Base-by-base conservation (phyloP, 192 early-diverging fungal genomes). In the Phlyctochytrium bullatum region DNA sequence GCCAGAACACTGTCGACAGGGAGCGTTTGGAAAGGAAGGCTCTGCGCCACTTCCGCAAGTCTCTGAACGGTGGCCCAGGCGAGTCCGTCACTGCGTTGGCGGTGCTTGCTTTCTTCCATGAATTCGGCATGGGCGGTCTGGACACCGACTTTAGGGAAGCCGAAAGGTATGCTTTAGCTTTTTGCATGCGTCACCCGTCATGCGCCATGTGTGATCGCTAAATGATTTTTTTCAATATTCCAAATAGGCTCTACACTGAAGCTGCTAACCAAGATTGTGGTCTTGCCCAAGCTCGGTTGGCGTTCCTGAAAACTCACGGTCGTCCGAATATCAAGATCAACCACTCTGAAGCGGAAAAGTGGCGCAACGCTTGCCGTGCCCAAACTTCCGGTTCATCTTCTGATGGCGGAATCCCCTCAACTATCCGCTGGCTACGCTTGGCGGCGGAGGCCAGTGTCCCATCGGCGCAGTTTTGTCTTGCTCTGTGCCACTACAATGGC, bases 281-380 rank as follows among this genome's bases (percentile, higher is more conserved):
- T 0, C 50, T 83, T 32, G 77, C 81, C 0, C 62, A 68, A 61
- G 79, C 79, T 3, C 67, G 81, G 35, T 59, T 83, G 14, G 81
- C 76, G 4, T 83, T 83, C 61, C 66, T 83, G 16, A 80, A 80
- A 59, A 80, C 77, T 24, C 78, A 83, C 62, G 81, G 81, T 0
- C 68, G 81, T 1, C 72, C 71, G 25, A 68, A 67, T 36, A 73
- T 83, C 52, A 73, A 66, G 54, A 83, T 83, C 66, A 62, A 83
- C 74, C 74, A 78, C 34, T 52, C 65, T 2, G 32, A 68, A 14
- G 81, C 76, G 17, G 71, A 73, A 24, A 60, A 63, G 29, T 74
- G 66, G 62, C 52, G 75, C 2, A 68, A 66, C 0, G 27, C 2
- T 20, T 62, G 63, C 57, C 57, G 52, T 2, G 74, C 64, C 0